These are phyloP conservation scores for Neocatenulostroma microsporum DNA, from an alignment of 2,329 filamentous ascomycete genomes.

Conservation along the genomic window DNA sequence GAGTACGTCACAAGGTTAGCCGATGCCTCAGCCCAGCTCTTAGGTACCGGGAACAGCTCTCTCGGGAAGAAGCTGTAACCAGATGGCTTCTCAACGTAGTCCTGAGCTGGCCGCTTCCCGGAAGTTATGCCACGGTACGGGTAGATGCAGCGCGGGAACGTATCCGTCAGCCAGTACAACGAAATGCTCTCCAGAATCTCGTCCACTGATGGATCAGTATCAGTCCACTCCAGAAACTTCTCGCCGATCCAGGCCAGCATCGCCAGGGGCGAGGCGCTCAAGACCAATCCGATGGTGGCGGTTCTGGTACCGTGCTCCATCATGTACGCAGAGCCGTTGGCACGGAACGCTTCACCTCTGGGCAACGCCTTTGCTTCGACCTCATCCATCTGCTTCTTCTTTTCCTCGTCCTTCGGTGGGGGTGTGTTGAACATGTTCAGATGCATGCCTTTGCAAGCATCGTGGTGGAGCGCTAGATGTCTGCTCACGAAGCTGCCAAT, in stretches of 20 bases:
- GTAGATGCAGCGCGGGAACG: slow-evolving; percentile 37
- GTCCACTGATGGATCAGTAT: slow-evolving; percentile 35
- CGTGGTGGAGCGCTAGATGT: slow-evolving; percentile 23
- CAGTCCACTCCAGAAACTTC: slow-evolving; percentile 50
- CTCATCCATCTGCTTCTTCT: slow-evolving; percentile 16
- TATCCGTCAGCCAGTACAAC: slow-evolving; percentile 49
- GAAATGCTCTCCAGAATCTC: slow-evolving; percentile 43
- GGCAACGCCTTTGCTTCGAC: slow-evolving; percentile 34
- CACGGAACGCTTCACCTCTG: slow-evolving; percentile 33
- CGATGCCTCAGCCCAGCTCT: slow-evolving; percentile 29
- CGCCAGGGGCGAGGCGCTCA: slow-evolving; percentile 48
- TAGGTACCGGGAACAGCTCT: slow-evolving; percentile 34
- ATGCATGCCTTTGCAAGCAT: slow-evolving; percentile 18
- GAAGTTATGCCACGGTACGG: slow-evolving; percentile 35
- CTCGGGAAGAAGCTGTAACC: slow-evolving; percentile 40
- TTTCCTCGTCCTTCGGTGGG: slow-evolving; percentile 19
- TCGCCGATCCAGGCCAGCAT: slow-evolving; percentile 51
- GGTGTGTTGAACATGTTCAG: slow-evolving; percentile 18
- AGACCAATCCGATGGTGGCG: slow-evolving; percentile 48
- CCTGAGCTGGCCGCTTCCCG: slow-evolving; percentile 6
- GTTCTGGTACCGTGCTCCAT: slow-evolving; percentile 48
- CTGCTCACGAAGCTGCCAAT: slow-evolving; percentile 39
- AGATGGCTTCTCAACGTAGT: slow-evolving; percentile 34
- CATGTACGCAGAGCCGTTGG: slow-evolving; percentile 43
- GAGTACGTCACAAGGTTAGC: slow-evolving; percentile 31